Base-by-base conservation (phyloP, 78 protist genomes). In the Thecamonas trahens region DNA sequence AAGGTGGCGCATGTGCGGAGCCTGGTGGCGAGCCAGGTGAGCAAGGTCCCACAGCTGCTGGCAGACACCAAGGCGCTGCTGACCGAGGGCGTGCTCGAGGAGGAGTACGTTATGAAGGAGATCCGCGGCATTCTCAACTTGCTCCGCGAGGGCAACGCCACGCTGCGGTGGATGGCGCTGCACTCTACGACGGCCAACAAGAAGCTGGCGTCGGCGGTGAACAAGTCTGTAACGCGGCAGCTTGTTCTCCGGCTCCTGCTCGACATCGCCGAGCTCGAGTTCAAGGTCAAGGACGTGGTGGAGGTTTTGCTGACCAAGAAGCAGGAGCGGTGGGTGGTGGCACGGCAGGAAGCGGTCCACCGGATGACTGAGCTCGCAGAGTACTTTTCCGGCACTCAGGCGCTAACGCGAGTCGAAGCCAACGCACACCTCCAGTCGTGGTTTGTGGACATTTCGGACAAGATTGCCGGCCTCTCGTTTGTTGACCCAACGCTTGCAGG, bases 261-360 rank as follows among this genome's bases (percentile, higher is more conserved):
- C 34, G 50, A 92, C 50, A 77, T 83, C 3, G 85, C 96, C 29
- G 97, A 96, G 71, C 60, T 84, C 31, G 99, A 96, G 73, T 88
- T 76, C 55, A 42, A 32, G 0, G 58, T 93, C 52, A 85, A 83
- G 61, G 20, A 35, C 29, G 2, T 64, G 76, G 73, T 69, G 70
- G 1, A 35, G 17, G 28, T 28, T 5, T 65, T 87, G 67, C 68
- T 91, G 24, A 37, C 2, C 20, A n/a, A 8, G 28, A 80, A 82
- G 76, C 79, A 66, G 18, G 67, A 38, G 28, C 35, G 83, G 54
- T 95, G 97, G 97, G 88, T 77, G 26, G 75, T 72, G 57, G 59
- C 68, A 38, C 79, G 78, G 65, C 49, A 79, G 34, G 61, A 67
- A 44, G 82, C 77, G 38, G 26, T 50, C 15, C 65, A 74, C 20